A percentile compares a stretch with the other conserved stretches of the same genome.
These are phyloP conservation scores for Hyphopichia pseudoburtonii DNA, from an alignment of 1,139 yeast species.

Conservation along the genomic window DNA sequence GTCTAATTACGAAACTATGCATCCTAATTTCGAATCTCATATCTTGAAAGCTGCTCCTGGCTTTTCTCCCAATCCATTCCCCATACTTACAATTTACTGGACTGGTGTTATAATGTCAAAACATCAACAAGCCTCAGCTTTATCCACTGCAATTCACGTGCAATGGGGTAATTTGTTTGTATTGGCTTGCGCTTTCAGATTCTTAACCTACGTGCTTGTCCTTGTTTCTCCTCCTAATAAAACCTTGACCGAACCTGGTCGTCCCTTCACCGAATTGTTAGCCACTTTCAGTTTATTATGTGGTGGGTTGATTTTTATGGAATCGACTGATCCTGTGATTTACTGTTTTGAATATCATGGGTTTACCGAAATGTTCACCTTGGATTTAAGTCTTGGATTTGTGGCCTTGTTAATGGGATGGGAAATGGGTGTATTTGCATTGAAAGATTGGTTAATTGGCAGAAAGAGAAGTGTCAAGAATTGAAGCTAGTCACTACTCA, in stretches of 20 bases:
- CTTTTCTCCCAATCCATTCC: constrained; percentile 87
- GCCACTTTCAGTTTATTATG: constrained; percentile 75
- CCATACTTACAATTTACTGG: constrained; percentile 90
- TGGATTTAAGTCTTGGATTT: constrained; percentile 80
- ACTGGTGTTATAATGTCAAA: constrained; percentile 96
- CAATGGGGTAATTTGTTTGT: constrained; percentile 91
- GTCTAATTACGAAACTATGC: constrained; percentile 17
- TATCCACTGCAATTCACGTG: constrained; percentile 75
- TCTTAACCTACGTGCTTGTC: constrained; percentile 63
- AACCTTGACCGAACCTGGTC: constrained; percentile 41
- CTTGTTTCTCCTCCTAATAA: constrained; percentile 47
- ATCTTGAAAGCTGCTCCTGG: constrained; percentile 61
- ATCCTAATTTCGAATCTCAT: constrained; percentile 5
- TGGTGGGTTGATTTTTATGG: constrained; percentile 93
- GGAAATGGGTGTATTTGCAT: constrained; percentile 71
- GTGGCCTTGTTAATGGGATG: constrained; percentile 85
- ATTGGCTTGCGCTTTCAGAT: constrained; percentile 74
- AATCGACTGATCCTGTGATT: constrained; percentile 82
- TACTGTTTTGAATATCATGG: constrained; percentile 85
- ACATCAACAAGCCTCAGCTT: constrained; percentile 79
- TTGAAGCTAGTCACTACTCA: too few species aligned
- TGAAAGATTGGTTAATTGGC: constrained; percentile 50
- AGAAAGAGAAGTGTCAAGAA: too few species aligned
- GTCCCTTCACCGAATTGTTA: constrained; percentile 82
- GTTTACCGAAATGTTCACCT: constrained; percentile 83